Conservation (phyloP, 495 filamentous ascomycete species). For the Daldinia decipiens region DNA sequence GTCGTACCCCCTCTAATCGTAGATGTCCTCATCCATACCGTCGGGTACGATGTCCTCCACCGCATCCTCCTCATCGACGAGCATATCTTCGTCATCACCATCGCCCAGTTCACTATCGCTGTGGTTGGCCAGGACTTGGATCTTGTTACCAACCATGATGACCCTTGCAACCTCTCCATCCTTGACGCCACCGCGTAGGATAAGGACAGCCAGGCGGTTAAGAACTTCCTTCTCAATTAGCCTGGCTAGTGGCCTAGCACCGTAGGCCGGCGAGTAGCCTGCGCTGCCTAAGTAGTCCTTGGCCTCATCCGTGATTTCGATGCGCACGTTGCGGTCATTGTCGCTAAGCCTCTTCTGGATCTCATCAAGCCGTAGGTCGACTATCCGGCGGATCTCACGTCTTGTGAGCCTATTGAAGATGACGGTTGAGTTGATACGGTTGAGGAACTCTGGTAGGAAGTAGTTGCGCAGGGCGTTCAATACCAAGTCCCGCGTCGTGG, state of each 20-base stretch:
- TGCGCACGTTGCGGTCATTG: slow-evolving; percentile 83
- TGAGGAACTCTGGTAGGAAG: slow-evolving; percentile 98
- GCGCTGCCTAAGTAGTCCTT: slow-evolving; percentile 89
- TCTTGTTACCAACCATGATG: slow-evolving; percentile 74
- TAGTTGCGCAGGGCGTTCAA: slow-evolving; percentile 89
- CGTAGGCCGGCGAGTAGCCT: slow-evolving; percentile 94
- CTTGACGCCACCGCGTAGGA: slow-evolving; percentile 82
- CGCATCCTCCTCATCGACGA: slow-evolving; percentile 74
- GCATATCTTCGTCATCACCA: slow-evolving; percentile 73
- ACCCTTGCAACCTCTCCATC: slow-evolving; percentile 88
- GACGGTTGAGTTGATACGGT: slow-evolving; percentile 92
- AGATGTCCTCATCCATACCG: slow-evolving; percentile 79
- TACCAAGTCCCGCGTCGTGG: slow-evolving; percentile 85
- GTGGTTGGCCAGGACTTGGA: slow-evolving; percentile 86
- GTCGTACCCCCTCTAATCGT: slow-evolving; percentile 58
- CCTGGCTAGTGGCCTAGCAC: slow-evolving; percentile 84
- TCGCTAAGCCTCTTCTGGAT: slow-evolving; percentile 86
- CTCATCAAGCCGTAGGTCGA: slow-evolving; percentile 87
- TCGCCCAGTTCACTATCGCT: slow-evolving; percentile 63
- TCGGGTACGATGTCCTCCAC: slow-evolving; percentile 73
- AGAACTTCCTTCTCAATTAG: slow-evolving; percentile 97
- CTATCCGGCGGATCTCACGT: slow-evolving; percentile 91
- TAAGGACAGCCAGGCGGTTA: slow-evolving; percentile 88
- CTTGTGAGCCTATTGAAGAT: slow-evolving; percentile 97
- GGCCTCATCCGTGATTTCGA: slow-evolving; percentile 80